phyloP scores from a whole-genome alignment of 257 asterid species.

The Solanum sejunctum region DNA sequence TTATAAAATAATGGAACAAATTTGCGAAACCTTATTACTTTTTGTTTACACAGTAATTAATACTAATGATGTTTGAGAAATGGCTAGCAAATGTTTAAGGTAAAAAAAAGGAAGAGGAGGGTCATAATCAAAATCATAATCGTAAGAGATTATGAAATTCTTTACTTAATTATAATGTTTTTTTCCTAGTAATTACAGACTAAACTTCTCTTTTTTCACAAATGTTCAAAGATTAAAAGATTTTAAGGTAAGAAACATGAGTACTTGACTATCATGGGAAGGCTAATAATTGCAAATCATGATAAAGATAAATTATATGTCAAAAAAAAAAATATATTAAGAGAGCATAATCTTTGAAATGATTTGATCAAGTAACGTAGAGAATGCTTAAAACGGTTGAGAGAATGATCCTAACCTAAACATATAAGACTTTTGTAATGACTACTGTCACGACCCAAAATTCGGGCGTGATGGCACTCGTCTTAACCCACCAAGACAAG shows the following conservation, averaged over 20 bases:
- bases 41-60: neutral
- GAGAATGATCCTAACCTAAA: no score
- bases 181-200: neutral
- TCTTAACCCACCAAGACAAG: no score
- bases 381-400: no score
- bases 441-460: no score
- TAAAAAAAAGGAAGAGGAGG: neutral
- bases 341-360: neutral
- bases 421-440: no score
- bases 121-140: neutral
- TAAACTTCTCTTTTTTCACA: neutral
- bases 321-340: no score
- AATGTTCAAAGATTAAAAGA: neutral
- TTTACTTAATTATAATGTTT: neutral
- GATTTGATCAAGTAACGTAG: no score
- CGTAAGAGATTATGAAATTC: neutral
- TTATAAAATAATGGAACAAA: neutral
- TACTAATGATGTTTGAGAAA: neutral
- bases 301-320: neutral
- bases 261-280: neutral
- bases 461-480: no score
- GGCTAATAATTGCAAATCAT: no score
- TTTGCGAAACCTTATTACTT: neutral
- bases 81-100: neutral
- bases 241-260: neutral